A percentile compares a stretch with the other conserved stretches of the same genome.
Conservation (phyloP, 1,139 yeast species). For the Sugiyamaella sp. region DNA sequence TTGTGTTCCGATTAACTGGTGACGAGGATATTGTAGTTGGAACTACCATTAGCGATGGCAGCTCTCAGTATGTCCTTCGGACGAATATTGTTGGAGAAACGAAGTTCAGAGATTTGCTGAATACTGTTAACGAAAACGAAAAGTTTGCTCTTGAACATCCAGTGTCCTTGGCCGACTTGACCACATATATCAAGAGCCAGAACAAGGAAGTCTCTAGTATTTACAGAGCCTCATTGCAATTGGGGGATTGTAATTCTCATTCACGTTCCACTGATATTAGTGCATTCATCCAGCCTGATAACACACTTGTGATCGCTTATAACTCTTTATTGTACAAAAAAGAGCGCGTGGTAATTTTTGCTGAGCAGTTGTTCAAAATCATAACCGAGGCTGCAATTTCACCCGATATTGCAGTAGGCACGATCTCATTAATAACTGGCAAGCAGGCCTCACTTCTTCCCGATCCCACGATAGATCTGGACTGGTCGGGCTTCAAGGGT, state of each 20-base stretch:
- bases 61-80: conserved; percentile 59
- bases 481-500: conserved; percentile 91
- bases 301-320: conserved; percentile 55
- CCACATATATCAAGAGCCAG: conserved; percentile 52
- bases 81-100: conserved; percentile 51
- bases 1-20: conserved; percentile 82
- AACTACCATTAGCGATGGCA: conserved; percentile 50
- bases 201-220: conserved; percentile 54
- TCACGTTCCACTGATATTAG: conserved; percentile 64
- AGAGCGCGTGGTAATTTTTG: conserved; percentile 67
- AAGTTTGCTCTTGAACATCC: conserved; percentile 46
- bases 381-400: conserved; percentile 43
- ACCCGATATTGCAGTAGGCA: conserved; percentile 54
- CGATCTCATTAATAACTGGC: conserved; percentile 66
- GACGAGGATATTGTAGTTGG: conserved; percentile 93
- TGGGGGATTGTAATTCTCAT: conserved; percentile 10
- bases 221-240: conserved; percentile 61
- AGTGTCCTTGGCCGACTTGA: conserved; percentile 57
- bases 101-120: conserved; percentile 57
- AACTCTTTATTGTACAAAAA: conserved; percentile 75
- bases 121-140: conserved; percentile 51
- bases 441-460: conserved; percentile 67
- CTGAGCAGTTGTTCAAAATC: conserved; percentile 72
- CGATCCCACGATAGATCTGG: conserved; percentile 83
- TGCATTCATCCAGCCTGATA: conserved; percentile 46